phyloP scores from a whole-genome alignment of 495 filamentous ascomycete genomes.

The Cairneyella variabilis region DNA sequence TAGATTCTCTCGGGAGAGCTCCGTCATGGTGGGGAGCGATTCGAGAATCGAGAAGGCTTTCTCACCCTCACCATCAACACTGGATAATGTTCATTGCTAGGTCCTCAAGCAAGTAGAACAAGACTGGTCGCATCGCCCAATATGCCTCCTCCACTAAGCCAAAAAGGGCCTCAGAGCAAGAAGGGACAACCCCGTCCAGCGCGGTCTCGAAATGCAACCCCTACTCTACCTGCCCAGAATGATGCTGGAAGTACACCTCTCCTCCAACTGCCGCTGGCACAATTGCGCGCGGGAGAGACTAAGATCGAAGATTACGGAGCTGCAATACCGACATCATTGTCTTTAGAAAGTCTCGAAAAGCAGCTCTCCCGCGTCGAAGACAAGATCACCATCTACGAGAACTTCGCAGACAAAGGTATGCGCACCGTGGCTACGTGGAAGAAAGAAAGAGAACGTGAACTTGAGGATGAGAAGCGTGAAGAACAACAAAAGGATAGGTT shows the following conservation, averaged over 20 bases:
- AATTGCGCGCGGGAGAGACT: constrained; percentile 57
- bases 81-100: too few relatives aligned
- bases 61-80: too few relatives aligned
- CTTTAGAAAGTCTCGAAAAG: constrained; percentile 62
- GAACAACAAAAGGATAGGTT: constrained; percentile 36
- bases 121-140: too few relatives aligned
- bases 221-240: constrained; percentile 44
- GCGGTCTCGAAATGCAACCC: constrained; percentile 47
- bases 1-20: too few relatives aligned
- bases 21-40: too few relatives aligned
- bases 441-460: constrained; percentile 51
- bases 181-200: constrained; percentile 74
- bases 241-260: constrained; percentile 61
- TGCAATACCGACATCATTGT: constrained; percentile 69
- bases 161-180: constrained; percentile 79
- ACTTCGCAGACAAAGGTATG: constrained; percentile 68
- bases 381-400: constrained; percentile 59
- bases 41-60: too few relatives aligned
- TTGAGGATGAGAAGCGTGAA: constrained; percentile 37
- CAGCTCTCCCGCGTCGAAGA: constrained; percentile 63
- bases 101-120: too few relatives aligned
- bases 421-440: constrained; percentile 61
- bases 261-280: constrained; percentile 52
- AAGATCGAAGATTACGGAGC: constrained; percentile 63
- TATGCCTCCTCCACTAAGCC: constrained; percentile 50